Evolutionary conservation across 2,329 filamentous ascomycete species (phyloP).

Genomic region (Aspergillus novofumigatus): DNA sequence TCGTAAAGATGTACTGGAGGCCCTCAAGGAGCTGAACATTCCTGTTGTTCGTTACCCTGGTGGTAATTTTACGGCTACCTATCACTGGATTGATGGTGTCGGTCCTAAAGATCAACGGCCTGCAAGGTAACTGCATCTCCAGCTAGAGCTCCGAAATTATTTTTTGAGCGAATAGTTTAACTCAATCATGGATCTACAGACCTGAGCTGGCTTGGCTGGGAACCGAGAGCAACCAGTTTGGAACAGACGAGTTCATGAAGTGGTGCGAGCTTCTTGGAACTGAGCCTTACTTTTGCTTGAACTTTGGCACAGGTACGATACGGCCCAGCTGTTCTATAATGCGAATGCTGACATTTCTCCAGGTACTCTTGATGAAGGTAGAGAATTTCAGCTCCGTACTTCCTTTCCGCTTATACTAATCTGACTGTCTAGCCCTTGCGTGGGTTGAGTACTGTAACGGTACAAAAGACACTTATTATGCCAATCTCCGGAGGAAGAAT

Average conservation of each 20-base stretch:
- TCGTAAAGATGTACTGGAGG: slow-evolving; percentile 71
- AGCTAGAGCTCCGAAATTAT: not conserved
- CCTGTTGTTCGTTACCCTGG: slow-evolving; percentile 78
- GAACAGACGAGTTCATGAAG: slow-evolving; percentile 80
- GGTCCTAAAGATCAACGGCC: slow-evolving; percentile 69
- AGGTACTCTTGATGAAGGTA: slow-evolving; percentile 50
- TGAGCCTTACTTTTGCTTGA: slow-evolving; percentile 74
- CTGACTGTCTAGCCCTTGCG: slow-evolving; percentile 50
- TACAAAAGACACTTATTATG: slow-evolving; percentile 72
- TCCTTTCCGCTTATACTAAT: not conserved
- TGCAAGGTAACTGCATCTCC: slow-evolving; percentile 35
- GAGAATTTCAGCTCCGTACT: no score
- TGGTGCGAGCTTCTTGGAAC: slow-evolving; percentile 71
- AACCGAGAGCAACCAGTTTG: slow-evolving; percentile 72
- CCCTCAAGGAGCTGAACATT: slow-evolving; percentile 67
- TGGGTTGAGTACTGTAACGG: slow-evolving; percentile 89
- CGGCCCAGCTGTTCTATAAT: slow-evolving; percentile 16
- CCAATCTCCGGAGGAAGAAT: slow-evolving; percentile 72
- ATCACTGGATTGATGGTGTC: slow-evolving; percentile 79
- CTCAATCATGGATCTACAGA: slow-evolving; percentile 30
- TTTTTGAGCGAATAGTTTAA: not conserved
- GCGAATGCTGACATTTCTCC: slow-evolving; percentile 1
- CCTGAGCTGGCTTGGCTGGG: slow-evolving; percentile 77
- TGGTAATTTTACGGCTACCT: slow-evolving; percentile 80
- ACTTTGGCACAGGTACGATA: slow-evolving; percentile 68